Base-by-base conservation (phyloP, 352 stramenopile genomes). In the Globisporangium apiculatum region DNA sequence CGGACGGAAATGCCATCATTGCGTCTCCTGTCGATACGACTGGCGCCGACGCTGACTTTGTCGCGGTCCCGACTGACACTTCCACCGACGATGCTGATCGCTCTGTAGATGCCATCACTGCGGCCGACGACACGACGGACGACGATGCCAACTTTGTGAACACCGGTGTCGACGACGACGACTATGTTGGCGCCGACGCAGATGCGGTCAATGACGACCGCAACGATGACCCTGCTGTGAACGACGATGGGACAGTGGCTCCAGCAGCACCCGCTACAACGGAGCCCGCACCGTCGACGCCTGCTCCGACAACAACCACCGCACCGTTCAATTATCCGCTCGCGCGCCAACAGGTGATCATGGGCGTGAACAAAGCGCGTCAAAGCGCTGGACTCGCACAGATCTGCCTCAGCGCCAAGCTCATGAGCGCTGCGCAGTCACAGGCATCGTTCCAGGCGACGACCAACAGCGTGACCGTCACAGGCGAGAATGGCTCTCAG, bases 401-500 rank as follows among this genome's bases (percentile, higher is more conserved):
- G 9, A n/a, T 65, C 53, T 65, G 59, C 52, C 24, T 52, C 46
- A 55, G 47, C 47, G 53, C 15, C 57, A 72, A 72, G 52, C 65
- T 75, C 47, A 66, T 65, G 37, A 53, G 58, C 14, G 60, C 64
- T 5, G 68, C 67, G 9, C 64, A 72, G 54, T 45, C 51, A 1
- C 57, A 65, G 37, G 60, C 67, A 37, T 51, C 55, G 42, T 67
- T 67, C 45, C 58, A 67, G 57, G 67, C 64, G 6, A 51, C 55
- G 36, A 57, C 50, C 31, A 65, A 66, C 42, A 56, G 53, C 7
- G 46, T 75, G 47, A 57, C 60, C 7, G 43, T 64, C 15, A 60
- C 50, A 7, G 62, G 61, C 12, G 48, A 61, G 7, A 41, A 61
- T 3, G 65, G 65, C 42, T 66, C 52, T 3, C 53, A 14, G 17